Evolutionary conservation across 2,329 filamentous ascomycete species (phyloP).

Genomic region (Neofusicoccum cordaticola): DNA sequence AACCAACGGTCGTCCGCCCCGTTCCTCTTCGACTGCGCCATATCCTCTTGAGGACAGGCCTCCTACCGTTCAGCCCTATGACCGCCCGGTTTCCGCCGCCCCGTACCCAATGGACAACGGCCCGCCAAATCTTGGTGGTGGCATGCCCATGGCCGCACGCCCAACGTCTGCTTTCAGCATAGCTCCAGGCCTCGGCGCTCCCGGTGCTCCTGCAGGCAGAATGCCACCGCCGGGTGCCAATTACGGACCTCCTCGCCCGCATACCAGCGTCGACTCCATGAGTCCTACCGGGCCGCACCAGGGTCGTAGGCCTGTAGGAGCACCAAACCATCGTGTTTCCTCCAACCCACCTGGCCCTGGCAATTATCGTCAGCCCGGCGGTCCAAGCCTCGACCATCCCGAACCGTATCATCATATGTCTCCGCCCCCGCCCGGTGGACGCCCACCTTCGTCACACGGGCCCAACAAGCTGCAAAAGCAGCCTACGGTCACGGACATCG

Average conservation of each 20-base stretch:
- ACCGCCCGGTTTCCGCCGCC: constrained; percentile 54
- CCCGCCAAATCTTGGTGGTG: constrained; percentile 45
- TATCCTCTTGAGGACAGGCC: constrained; percentile 46
- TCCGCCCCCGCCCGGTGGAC: constrained; percentile 39
- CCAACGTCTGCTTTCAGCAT: constrained; percentile 52
- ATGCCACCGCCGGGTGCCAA: constrained; percentile 22
- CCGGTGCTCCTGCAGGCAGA: constrained; percentile 26
- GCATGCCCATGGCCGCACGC: constrained; percentile 36
- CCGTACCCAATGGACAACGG: constrained; percentile 71
- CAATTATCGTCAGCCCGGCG: constrained; percentile 37
- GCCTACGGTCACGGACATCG: constrained; percentile 34
- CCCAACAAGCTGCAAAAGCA: constrained; percentile 43
- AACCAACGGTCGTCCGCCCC: constrained; percentile 26
- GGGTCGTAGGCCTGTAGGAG: constrained; percentile 24
- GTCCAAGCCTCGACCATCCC: constrained; percentile 36
- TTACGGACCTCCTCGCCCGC: constrained; percentile 33
- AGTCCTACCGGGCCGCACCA: constrained; percentile 32
- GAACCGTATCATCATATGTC: constrained; percentile 24
- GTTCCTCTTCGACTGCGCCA: constrained; percentile 38
- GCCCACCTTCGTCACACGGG: constrained; percentile 39
- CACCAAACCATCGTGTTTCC: constrained; percentile 23
- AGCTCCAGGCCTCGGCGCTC: constrained; percentile 34
- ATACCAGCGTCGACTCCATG: constrained; percentile 37
- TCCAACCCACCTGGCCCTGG: constrained; percentile 28
- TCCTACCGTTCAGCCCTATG: constrained; percentile 32